Base-by-base conservation (phyloP, 371 early-diverging fungal species). In the Chytridium lagenaria region DNA sequence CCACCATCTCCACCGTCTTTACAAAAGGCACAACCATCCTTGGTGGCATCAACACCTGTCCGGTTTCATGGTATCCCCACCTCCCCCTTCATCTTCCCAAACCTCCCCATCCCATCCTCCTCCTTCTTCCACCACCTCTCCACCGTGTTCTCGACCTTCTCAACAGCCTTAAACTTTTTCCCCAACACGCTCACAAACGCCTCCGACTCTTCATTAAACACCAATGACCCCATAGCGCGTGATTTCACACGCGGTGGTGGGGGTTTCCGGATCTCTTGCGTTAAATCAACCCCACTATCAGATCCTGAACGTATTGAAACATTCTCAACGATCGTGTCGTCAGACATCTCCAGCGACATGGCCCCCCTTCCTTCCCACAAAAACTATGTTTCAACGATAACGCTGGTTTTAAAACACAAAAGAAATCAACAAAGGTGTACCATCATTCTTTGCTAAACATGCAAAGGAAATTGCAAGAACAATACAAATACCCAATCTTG, bases 181-280 rank as follows among this genome's bases (percentile, higher is more conserved):
- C 61, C 61, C 61, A 33, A 33, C 10, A 61, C 61, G 10, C 34
- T 33, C 7, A 61, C 61, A 37, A 61, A 61, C 34, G 61, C 61
- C 7, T 61, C n/a, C 10, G 61, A 61, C 16, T 61, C 61, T 36
- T 61, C 61, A 26, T 61, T 34, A 37, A 61, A 61, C 19, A 61
- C 36, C 7, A 61, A 26, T 10, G 61, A 61, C 23, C 61, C 61
- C 7, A 31, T 55, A 26, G 23, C 30, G 19, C 26, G 10, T 55
- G 16, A 10, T 15, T 28, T 28, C 26, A 5, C 26, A 10, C 44
- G 44, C 7, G 44, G 44, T 12, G 44, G 44, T 12, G 44, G 44
- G 19, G 19, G 44, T 44, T 19, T 7, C 44, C 19, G 44, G 44
- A 19, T 44, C 19, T 44, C 12, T 44, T 44, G 44, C 7, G 44